Evolutionary conservation across 345 rosid species (phyloP), one percentile per base, ranked within the genome.

Genomic region (Camelina hispida): DNA sequence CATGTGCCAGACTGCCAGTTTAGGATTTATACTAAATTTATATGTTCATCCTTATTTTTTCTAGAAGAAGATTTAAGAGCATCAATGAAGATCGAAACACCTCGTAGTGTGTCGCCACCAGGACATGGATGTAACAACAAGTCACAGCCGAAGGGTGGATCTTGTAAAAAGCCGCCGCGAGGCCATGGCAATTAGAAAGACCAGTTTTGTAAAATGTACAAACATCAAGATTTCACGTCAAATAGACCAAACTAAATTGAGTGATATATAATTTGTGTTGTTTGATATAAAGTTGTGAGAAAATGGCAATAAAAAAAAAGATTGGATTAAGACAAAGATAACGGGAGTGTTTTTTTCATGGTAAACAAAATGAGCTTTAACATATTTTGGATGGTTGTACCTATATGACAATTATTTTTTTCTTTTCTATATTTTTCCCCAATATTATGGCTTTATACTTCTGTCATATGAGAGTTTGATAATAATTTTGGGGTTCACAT

Each of bases 121-220:
- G 52, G 9, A 42, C 22, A n/a, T 3, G 35, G 51, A 62, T 62
- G 67, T 28, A 38, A n/a, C 13, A 40, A 3, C 42, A 38, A 38
- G 42, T 2, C 42, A 38, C 42, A 38, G 1, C 12, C 14, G 47
- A 14, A 8, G 9, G 13, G 7, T 5, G 17, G 18, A 62, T 23
- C 67, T 23, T 62, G 52, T 62, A 62, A 1, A 62, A 62, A 43
- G 8, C 67, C 51, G 3, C 67, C 52, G 20, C 7, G 14, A 14
- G 67, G 14, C 22, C 20, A 62, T 25, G 67, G 52, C 20, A 7
- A 35, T 62, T 62, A 43, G 22, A 43, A 62, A 7, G 44, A 54
- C 9, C 16, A 12, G 57, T 22, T 52, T 1, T 12, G 35, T 23
- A 13, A 23, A 13, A 8, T 54, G 9, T 51, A 10, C 28, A 51